A percentile compares a stretch with the other conserved stretches of the same genome.
Evolutionary conservation across 768 basidiomycete genomes (phyloP).

Genomic region (Leccinum obscurum): DNA sequence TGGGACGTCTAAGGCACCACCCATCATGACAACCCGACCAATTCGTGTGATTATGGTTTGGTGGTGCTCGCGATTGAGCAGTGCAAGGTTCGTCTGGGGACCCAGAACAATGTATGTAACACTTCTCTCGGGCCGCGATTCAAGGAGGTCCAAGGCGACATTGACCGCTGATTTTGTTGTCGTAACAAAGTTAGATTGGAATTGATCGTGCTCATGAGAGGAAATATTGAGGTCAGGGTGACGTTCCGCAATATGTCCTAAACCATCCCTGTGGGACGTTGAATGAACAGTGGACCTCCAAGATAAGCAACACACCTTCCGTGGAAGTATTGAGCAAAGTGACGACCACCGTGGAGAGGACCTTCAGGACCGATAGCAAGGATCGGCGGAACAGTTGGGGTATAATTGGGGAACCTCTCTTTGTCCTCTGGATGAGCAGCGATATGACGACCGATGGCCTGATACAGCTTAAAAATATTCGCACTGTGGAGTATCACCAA

Average conservation of each 20-base stretch:
- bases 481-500: constrained; percentile 38
- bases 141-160: constrained; percentile 56
- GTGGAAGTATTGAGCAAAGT: constrained; percentile 84
- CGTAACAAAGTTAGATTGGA: constrained; percentile 47
- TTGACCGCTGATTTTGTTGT: constrained; percentile 50
- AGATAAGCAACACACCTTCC: constrained; percentile 51
- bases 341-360: constrained; percentile 70
- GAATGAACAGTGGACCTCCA: neutral
- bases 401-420: constrained; percentile 62
- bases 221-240: constrained; percentile 62
- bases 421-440: constrained; percentile 52
- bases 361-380: constrained; percentile 62
- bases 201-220: constrained; percentile 10
- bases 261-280: constrained; percentile 56
- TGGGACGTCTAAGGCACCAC: constrained; percentile 89
- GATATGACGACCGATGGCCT: constrained; percentile 61
- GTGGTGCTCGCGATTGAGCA: constrained; percentile 56
- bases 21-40: constrained; percentile 85
- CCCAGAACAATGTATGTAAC: constrained; percentile 75
- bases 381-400: constrained; percentile 51
- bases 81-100: constrained; percentile 79
- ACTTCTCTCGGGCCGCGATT: constrained; percentile 46
- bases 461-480: constrained; percentile 78
- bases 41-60: constrained; percentile 55
- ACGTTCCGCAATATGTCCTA: constrained; percentile 56